Conservation (phyloP, 768 basidiomycete genomes). For the Trametes meyenii region DNA sequence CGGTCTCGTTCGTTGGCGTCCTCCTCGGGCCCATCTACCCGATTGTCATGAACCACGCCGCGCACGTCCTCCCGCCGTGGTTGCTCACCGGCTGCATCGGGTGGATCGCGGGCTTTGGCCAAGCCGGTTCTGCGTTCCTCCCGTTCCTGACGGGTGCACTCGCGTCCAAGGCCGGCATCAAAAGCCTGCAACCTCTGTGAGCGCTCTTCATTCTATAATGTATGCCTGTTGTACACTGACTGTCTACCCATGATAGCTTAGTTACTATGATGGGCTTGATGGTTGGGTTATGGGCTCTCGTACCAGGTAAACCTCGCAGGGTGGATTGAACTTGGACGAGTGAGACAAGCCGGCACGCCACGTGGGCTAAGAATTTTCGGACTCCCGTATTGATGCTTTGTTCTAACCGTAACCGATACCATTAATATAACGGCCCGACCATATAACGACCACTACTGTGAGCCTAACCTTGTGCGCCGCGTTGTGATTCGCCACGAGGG, state of each 20-base stretch:
- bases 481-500: no score
- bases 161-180: conserved; percentile 44
- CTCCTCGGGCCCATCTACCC: conserved; percentile 53
- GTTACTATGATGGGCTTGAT: background rate
- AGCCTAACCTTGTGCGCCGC: no score
- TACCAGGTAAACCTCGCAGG: background rate
- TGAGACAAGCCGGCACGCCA: no score
- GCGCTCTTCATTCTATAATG: conserved; percentile 25
- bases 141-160: conserved; percentile 55
- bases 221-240: background rate
- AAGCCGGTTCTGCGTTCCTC: conserved; percentile 51
- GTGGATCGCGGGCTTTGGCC: conserved; percentile 55
- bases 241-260: background rate
- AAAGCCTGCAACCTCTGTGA: conserved; percentile 51
- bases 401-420: no score
- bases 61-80: conserved; percentile 46
- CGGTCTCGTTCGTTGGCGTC: conserved; percentile 57
- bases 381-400: no score
- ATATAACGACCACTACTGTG: no score
- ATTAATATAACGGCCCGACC: no score
- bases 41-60: conserved; percentile 44
- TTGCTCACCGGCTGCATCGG: conserved; percentile 47
- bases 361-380: no score
- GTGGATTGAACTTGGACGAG: background rate
- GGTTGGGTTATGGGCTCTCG: background rate